phyloP scores from a whole-genome alignment of 805 yeast genomes.

The Saccharomycopsis sp. region DNA sequence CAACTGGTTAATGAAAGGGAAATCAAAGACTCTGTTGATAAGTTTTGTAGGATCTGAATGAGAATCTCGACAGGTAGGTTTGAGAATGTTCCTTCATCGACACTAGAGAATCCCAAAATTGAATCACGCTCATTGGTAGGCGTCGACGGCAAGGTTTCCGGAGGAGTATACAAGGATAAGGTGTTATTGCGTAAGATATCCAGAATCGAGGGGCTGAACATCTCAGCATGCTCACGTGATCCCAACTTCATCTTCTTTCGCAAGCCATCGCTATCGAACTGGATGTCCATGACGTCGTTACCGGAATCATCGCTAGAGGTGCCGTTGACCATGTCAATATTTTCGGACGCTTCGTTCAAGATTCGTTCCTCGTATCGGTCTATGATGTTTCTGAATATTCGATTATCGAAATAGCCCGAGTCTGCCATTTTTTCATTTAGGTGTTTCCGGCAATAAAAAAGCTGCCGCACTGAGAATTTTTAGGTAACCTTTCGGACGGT shows the following conservation, averaged over 20 bases:
- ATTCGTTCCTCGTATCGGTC: conserved; percentile 1
- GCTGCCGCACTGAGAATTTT: too few species aligned
- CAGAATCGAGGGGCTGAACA: not conserved
- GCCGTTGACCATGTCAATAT: not conserved
- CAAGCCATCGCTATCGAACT: not conserved
- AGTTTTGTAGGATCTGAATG: not conserved
- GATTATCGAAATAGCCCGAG: not conserved
- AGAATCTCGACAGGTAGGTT: not conserved
- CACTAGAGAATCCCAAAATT: not conserved
- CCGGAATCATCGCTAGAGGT: not conserved
- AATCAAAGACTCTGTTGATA: not conserved
- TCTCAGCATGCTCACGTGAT: not conserved
- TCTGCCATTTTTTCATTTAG: not conserved
- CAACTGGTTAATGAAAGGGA: not conserved
- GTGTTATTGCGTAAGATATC: not conserved
- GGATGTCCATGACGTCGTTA: not conserved
- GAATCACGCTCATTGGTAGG: not conserved
- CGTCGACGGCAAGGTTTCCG: not conserved
- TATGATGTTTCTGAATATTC: not conserved
- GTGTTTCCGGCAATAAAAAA: too few species aligned
- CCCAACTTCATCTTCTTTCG: not conserved
- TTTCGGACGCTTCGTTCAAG: not conserved
- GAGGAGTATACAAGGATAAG: not conserved
- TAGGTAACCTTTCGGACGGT: too few species aligned
- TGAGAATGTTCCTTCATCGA: not conserved